A percentile compares a stretch with the other conserved stretches of the same genome.
phyloP scores from a whole-genome alignment of 306 rosid genomes.

The Albizia julibrissin region DNA sequence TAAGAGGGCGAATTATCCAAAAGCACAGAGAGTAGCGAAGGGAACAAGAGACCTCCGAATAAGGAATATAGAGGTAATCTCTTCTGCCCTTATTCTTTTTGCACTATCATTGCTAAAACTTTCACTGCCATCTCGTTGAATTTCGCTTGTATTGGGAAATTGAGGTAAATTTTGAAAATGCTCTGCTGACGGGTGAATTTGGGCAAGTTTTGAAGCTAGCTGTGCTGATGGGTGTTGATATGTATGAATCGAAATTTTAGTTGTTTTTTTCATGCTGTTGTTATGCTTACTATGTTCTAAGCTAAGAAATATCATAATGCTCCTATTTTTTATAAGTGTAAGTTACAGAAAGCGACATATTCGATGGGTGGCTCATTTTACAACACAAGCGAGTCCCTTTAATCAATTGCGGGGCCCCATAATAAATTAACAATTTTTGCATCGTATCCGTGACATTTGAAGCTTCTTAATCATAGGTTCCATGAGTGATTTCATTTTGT shows the following conservation, averaged over 20 bases:
- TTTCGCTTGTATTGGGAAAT: not conserved
- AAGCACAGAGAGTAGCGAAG: not conserved
- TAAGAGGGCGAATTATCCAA: not conserved
- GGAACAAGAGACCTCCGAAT: not conserved
- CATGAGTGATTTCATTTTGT: not conserved
- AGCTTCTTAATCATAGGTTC: not conserved
- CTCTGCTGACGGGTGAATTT: not conserved
- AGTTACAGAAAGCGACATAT: not conserved
- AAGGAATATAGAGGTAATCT: not conserved
- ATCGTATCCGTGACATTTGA: not conserved
- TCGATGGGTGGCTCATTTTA: not conserved
- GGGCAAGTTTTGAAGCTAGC: not conserved
- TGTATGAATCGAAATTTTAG: not conserved
- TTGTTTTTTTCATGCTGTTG: not conserved
- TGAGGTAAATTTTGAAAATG: not conserved
- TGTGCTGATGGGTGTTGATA: not conserved
- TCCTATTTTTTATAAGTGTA: not conserved
- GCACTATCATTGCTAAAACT: not conserved
- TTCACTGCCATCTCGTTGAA: not conserved
- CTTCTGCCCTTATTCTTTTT: not conserved
- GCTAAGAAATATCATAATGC: not conserved
- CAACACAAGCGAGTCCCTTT: not conserved
- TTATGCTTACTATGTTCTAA: not conserved
- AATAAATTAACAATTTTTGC: not conserved
- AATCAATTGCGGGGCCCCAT: not conserved